These are phyloP conservation scores for Lachancea sp. DNA, from an alignment of 805 yeast species.

Conservation along the genomic window DNA sequence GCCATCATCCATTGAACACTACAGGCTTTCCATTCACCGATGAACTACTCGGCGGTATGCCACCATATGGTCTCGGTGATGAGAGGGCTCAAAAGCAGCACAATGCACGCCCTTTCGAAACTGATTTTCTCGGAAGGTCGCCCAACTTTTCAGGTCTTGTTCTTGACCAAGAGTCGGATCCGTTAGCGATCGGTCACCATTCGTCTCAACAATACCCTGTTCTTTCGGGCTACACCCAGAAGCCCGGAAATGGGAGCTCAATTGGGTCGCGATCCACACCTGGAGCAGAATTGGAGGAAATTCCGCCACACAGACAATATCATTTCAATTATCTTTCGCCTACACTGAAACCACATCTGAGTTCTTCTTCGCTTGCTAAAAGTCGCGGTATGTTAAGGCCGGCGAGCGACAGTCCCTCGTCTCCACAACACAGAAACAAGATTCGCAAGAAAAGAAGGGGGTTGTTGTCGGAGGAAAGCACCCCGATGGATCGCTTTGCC, in stretches of 20 bases:
- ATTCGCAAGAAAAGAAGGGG: constrained; percentile 10
- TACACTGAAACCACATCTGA: constrained; percentile 64
- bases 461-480: constrained; percentile 2
- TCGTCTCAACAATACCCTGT: constrained; percentile 6
- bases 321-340: constrained; percentile 76
- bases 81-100: neutral
- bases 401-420: constrained; percentile 33
- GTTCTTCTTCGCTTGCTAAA: constrained; percentile 47
- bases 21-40: neutral
- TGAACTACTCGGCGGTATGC: neutral
- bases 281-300: constrained; percentile 34
- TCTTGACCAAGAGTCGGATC: constrained; percentile 13
- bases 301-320: constrained; percentile 50
- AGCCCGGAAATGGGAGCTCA: constrained; percentile 13
- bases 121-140: constrained; percentile 20
- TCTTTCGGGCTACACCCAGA: constrained; percentile 8
- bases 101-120: constrained; percentile 6
- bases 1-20: neutral
- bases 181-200: neutral
- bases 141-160: constrained; percentile 20
- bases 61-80: constrained; percentile 2
- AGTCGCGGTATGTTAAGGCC: constrained; percentile 42
- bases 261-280: constrained; percentile 20
- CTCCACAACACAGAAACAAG: constrained; percentile 9
- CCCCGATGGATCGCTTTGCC: constrained; percentile 4